Conservation (phyloP, 345 rosid species). For the Eucalyptus cloeziana region DNA sequence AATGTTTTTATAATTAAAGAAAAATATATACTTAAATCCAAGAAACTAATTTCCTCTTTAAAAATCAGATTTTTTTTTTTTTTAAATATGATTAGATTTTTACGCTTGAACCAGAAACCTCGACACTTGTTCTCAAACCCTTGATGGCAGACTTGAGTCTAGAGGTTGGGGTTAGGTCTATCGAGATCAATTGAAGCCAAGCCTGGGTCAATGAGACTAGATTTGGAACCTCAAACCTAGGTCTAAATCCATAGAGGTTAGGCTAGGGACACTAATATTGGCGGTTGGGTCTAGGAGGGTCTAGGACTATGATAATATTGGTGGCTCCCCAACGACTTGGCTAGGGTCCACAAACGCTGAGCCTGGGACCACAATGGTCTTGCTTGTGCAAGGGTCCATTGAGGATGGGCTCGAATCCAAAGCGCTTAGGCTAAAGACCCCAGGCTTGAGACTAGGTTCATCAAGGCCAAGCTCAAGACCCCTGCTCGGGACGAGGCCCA, state of each 20-base stretch:
- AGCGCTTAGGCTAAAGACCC: rapidly evolving
- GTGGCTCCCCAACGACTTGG: neutral
- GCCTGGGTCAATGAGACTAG: rapidly evolving
- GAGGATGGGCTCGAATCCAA: rapidly evolving
- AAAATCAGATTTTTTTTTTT: rapidly evolving
- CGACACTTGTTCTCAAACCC: rapidly evolving
- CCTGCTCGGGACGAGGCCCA: rapidly evolving
- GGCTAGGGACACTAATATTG: rapidly evolving
- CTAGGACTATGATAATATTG: too few species aligned
- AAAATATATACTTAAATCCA: too few species aligned
- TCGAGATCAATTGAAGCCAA: rapidly evolving
- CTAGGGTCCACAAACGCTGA: rapidly evolving
- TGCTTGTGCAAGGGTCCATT: neutral
- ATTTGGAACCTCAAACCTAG: rapidly evolving
- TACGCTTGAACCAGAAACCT: rapidly evolving
- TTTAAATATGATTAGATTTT: rapidly evolving
- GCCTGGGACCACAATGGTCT: rapidly evolving
- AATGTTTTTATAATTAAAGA: too few species aligned
- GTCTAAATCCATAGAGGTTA: neutral
- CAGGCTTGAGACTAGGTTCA: rapidly evolving
- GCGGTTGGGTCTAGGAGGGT: rapidly evolving
- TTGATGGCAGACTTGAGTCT: neutral
- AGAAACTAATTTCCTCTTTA: too few species aligned
- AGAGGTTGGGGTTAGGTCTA: neutral
- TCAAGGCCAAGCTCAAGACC: neutral